Percentiles rank a stretch among this genome's conserved stretches.
Evolutionary conservation across 1,139 yeast genomes (phyloP).

Genomic region (Geotrichum aggregatum): DNA sequence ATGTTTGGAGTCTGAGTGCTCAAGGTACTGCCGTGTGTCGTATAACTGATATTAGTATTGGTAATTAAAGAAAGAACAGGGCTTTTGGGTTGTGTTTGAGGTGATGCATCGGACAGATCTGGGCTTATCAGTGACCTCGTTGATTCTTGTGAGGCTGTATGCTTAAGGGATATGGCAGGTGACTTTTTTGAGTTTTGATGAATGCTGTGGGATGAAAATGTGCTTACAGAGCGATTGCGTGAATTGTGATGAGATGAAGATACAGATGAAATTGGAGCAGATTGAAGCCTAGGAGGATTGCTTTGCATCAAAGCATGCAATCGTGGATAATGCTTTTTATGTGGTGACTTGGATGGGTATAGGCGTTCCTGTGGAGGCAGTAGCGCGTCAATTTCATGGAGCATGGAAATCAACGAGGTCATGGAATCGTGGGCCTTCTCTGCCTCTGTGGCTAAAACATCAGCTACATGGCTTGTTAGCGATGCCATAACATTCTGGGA

Average conservation of each 20-base stretch:
- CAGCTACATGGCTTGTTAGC: constrained; percentile 8
- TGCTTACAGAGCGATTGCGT: constrained; percentile 1
- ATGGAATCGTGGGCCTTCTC: constrained; percentile 24
- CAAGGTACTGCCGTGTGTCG: not conserved
- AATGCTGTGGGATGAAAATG: constrained; percentile 2
- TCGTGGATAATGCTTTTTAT: constrained; percentile 34
- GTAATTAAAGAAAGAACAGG: not conserved
- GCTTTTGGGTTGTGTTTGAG: too few relatives aligned
- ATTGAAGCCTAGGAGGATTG: constrained; percentile 5
- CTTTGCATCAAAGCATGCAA: constrained; percentile 28
- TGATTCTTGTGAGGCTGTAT: not conserved
- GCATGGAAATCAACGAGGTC: constrained; percentile 22
- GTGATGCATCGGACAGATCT: not conserved
- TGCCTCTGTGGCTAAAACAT: constrained; percentile 22
- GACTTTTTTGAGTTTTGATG: not conserved
- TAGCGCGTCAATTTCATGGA: constrained; percentile 28
- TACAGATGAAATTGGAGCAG: not conserved
- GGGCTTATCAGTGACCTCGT: not conserved
- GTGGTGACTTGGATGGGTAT: constrained; percentile 27
- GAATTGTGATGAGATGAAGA: constrained; percentile 1
- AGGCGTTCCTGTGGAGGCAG: constrained; percentile 31
- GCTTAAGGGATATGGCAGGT: not conserved
- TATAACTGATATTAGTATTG: not conserved
- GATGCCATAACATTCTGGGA: not conserved
- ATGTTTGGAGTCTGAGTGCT: constrained; percentile 1